phyloP scores from a whole-genome alignment of 352 stramenopile species.

The Plasmopara muralis region DNA sequence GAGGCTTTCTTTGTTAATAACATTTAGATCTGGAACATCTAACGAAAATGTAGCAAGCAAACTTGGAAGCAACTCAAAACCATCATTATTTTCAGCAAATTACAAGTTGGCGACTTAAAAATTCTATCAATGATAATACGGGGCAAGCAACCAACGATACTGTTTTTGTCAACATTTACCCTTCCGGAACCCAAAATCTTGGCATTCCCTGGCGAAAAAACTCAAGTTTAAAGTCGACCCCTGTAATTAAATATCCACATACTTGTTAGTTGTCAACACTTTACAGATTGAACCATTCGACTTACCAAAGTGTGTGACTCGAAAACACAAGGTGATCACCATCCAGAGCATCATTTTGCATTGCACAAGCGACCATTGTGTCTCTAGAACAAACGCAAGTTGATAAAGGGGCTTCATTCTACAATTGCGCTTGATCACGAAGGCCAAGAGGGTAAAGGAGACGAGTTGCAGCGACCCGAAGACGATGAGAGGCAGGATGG shows the following conservation, averaged over 20 bases:
- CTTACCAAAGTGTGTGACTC: slow-evolving; percentile 7
- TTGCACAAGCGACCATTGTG: slow-evolving; percentile 3
- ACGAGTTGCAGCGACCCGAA: slow-evolving; percentile 4
- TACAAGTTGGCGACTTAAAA: too few species aligned
- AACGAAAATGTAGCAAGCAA: too few species aligned
- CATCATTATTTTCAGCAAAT: too few species aligned
- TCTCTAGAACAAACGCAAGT: slow-evolving; percentile 8
- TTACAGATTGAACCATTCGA: background rate
- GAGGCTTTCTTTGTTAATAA: background rate
- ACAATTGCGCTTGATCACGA: slow-evolving; percentile 4
- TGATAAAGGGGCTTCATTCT: background rate
- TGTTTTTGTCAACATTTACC: background rate
- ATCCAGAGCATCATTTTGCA: slow-evolving; percentile 11
- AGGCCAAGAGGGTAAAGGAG: background rate
- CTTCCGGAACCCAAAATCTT: slow-evolving; percentile 1
- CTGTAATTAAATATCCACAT: background rate
- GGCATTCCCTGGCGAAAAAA: slow-evolving; percentile 3
- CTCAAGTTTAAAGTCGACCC: slow-evolving; percentile 4
- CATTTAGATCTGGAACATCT: too few species aligned
- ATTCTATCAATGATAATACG: too few species aligned
- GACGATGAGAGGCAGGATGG: slow-evolving; percentile 2
- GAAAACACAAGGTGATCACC: slow-evolving; percentile 10
- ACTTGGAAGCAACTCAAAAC: too few species aligned
- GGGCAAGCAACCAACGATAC: too few species aligned
- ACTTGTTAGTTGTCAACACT: background rate